Evolutionary conservation across 257 asterid species (phyloP).

Genomic region (Solanum pinnatisectum): DNA sequence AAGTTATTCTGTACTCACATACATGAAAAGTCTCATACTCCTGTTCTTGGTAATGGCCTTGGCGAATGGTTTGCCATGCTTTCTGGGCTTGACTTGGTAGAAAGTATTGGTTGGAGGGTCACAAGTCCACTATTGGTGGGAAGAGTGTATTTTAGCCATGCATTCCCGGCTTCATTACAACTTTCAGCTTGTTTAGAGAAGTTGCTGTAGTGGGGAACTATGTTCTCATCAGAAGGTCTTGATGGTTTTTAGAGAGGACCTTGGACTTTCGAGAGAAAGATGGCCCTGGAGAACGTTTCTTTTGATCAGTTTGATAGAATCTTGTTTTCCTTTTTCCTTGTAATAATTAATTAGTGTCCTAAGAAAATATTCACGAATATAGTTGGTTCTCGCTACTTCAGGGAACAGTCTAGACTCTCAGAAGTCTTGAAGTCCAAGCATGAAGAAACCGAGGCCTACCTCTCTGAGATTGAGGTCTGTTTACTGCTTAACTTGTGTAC

Average conservation of each 20-base stretch:
- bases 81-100: neutral
- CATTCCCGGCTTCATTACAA: neutral
- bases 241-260: neutral
- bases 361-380: neutral
- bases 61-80: neutral
- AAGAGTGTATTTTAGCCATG: neutral
- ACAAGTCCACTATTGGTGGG: neutral
- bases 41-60: neutral
- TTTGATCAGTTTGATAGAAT: neutral
- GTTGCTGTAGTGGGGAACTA: neutral
- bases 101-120: neutral
- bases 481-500: neutral
- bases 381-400: slow-evolving; percentile 22
- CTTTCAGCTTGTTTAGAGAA: neutral
- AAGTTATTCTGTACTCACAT: neutral
- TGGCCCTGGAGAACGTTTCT: neutral
- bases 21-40: neutral
- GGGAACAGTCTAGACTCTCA: slow-evolving; percentile 61
- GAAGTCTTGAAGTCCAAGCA: slow-evolving; percentile 67
- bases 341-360: neutral
- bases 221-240: neutral
- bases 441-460: slow-evolving; percentile 91
- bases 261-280: neutral
- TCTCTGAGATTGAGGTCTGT: slow-evolving; percentile 88
- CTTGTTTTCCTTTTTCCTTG: neutral